Conservation (phyloP, 352 stramenopile species). For the Aphanomyces invadans region DNA sequence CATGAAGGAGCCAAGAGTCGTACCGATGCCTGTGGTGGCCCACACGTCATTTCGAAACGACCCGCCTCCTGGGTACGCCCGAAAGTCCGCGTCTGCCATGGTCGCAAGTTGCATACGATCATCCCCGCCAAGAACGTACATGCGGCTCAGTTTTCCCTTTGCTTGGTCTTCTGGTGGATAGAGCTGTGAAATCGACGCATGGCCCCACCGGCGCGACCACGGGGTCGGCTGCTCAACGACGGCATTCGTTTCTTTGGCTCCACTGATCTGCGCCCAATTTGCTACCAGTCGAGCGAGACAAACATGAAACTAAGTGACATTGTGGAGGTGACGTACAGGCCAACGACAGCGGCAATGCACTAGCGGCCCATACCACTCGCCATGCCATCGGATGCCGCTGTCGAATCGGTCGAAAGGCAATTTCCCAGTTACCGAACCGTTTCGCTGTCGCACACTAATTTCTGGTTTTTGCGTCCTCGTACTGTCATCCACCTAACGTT, state of each 20-base stretch:
- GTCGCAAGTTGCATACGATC: slow-evolving; percentile 54
- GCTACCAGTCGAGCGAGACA: slow-evolving; percentile 21
- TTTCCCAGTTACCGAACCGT: background rate
- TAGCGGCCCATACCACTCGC: background rate
- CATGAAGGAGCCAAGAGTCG: background rate
- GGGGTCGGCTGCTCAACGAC: slow-evolving; percentile 42
- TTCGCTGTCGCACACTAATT: background rate
- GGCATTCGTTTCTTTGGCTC: slow-evolving; percentile 48
- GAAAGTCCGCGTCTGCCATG: slow-evolving; percentile 33
- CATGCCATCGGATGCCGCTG: too few relatives aligned
- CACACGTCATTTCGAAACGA: slow-evolving; percentile 65
- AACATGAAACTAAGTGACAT: background rate
- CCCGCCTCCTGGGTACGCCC: slow-evolving; percentile 59
- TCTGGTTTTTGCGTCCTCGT: background rate
- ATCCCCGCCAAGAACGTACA: slow-evolving; percentile 67
- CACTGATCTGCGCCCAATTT: slow-evolving; percentile 71
- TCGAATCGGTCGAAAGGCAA: too few relatives aligned
- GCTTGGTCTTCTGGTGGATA: slow-evolving; percentile 46
- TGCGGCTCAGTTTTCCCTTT: slow-evolving; percentile 43
- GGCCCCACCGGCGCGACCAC: slow-evolving; percentile 56
- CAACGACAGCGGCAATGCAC: background rate
- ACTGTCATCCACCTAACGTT: too few relatives aligned
- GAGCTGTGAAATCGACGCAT: slow-evolving; percentile 37
- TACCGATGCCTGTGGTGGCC: slow-evolving; percentile 47
- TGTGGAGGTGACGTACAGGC: slow-evolving; percentile 3